Evolutionary conservation across 495 filamentous ascomycete species (phyloP), one percentile per base, ranked within the genome.

Genomic region (Penicillium canariense): DNA sequence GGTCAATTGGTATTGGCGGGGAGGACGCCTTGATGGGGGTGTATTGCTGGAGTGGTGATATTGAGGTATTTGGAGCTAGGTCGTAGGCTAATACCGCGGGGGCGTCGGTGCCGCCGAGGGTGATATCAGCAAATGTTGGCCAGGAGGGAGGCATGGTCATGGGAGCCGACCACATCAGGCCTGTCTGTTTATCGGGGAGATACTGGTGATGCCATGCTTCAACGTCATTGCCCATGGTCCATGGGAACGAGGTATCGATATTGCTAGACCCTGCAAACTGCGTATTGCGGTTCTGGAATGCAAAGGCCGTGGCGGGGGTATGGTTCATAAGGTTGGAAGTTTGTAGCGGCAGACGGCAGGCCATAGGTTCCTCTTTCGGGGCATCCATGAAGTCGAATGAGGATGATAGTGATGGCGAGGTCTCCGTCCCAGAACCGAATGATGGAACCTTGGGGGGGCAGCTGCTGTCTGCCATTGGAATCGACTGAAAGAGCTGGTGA

Each of bases 331-430:
- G n/a, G 22, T 6, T 18, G 28, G 4, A 18, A 3, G 40, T 12
- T 11, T 17, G 2, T 11, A 23, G 30, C 9, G 39, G 54, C 1
- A 45, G 40, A 23, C n/a, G 8, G 4, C 12, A 17, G 1, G 14
- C 22, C 0, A 48, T 10, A 22, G 39, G 32, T 8, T 51, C 36
- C 0, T 54, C 40, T 14, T 18, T 18, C 26, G 44, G 30, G 2
- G 17, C 1, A 18, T 48, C 53, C 4, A 30, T 12, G 7, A 50
- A 26, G 1, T 42, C 48, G 18, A 62, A 55, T 4, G 56, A 50
- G 3, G 58, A 55, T 2, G 60, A 55, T 0, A 58, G 7, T 2
- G 62, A 56, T 1, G 50, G 20, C 0, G 28, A 46, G 0, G 58
- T 44, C 23, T 60, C 60, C 1, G 15, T 34, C 25, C 31, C 26